Conservation (phyloP, 441 rosid species). For the Gossypium lobatum region DNA sequence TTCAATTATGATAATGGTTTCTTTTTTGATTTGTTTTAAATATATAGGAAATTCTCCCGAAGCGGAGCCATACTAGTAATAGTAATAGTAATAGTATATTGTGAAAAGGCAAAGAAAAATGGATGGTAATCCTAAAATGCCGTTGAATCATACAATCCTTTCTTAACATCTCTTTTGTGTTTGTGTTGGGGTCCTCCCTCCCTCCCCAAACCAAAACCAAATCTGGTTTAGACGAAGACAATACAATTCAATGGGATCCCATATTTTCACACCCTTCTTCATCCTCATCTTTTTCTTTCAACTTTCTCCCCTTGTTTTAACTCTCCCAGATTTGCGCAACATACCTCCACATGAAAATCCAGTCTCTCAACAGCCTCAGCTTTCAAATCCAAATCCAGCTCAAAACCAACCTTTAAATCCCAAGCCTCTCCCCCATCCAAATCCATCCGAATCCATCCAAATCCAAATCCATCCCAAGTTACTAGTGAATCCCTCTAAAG, state of each 20-base stretch:
- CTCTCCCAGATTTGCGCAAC: not conserved
- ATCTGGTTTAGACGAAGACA: not conserved
- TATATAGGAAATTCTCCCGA: too few relatives aligned
- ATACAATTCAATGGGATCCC: slow-evolving; percentile 9
- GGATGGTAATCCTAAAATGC: not conserved
- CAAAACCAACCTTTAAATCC: too few relatives aligned
- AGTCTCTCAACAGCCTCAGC: not conserved
- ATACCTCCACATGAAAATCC: not conserved
- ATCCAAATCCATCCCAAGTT: too few relatives aligned
- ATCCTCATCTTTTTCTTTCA: slow-evolving; percentile 4
- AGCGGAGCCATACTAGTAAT: too few relatives aligned
- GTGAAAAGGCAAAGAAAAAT: not conserved
- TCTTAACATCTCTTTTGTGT: not conserved
- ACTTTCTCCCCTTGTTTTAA: not conserved
- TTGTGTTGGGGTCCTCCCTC: not conserved
- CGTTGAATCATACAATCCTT: not conserved
- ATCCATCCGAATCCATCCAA: too few relatives aligned
- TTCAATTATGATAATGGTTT: too few relatives aligned
- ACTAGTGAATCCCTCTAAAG: too few relatives aligned
- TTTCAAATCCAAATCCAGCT: not conserved
- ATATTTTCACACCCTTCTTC: not conserved
- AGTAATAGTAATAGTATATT: too few relatives aligned
- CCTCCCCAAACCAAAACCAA: too few relatives aligned
- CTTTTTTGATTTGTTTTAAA: too few relatives aligned
- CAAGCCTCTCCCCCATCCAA: not conserved